Evolutionary conservation across 2,329 filamentous ascomycete species (phyloP), one percentile per base, ranked within the genome.

Genomic region (Colletotrichum filicis): DNA sequence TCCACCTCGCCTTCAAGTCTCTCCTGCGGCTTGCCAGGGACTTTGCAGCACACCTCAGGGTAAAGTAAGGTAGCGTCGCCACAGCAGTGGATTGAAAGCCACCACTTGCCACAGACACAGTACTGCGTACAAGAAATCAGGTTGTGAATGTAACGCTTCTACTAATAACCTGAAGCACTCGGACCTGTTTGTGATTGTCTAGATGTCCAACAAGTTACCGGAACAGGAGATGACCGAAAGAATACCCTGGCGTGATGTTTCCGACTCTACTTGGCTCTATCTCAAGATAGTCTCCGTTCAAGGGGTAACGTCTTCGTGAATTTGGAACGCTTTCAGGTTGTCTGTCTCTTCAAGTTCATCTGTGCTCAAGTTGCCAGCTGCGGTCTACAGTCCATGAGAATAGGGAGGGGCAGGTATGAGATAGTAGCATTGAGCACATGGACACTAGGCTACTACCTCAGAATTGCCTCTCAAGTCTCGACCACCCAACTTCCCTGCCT

Each of bases 71-170:
- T 28, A 35, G 24, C 46, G 56, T 61, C 32, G 56, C 68, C 63
- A 67, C 63, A 35, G 68, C 63, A 16, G 56, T 57, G 68, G 63
- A 26, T 62, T 55, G 42, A 60, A 61, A 61, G 62, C 68, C 68
- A 66, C 46, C 30, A 56, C 32, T 65, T 65, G 67, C 67, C 67
- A 65, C 60, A 69, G 32, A 35, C 32, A 35, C 32, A 35, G 32
- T 35, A 32, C 30, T 32, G 30, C 30, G 30, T 32, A 28, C 35
- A 37, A 52, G 52, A 53, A 59, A 19, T n/a, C 52, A 30, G 28
- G 24, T 57, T 35, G n/a, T 26, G 7, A 22, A 69, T 65, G 60
- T 58, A 65, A 65, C 67, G 53, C 26, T 69, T 64, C 60, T 35
- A 49, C 35, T 32, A 37, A 65, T 69, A 55, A 61, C 16, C 57